A percentile compares a stretch with the other conserved stretches of the same genome.
Conservation (phyloP, 225 moss, liverwort and hornwort genomes). For the Climacium dendroides region DNA sequence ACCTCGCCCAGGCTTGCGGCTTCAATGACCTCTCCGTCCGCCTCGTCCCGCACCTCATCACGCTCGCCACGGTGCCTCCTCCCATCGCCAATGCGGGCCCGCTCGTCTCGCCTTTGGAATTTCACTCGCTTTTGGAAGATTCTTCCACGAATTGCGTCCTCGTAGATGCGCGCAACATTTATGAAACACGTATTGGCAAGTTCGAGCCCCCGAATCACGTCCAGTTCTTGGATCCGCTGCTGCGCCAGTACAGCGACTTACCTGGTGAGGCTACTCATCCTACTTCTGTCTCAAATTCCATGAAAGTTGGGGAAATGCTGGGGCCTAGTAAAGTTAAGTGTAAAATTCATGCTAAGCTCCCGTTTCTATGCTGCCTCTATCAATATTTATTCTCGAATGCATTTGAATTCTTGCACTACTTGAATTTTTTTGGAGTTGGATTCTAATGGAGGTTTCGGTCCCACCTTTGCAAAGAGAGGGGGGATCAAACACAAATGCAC, state of each 20-base stretch:
- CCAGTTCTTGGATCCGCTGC: constrained; percentile 44
- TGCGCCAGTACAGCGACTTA: constrained; percentile 95
- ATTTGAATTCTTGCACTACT: background rate
- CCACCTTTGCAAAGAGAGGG: background rate
- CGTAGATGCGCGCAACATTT: constrained; percentile 75
- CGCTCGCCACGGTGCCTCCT: constrained; percentile 45
- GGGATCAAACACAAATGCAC: background rate
- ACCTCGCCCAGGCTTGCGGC: constrained; percentile 50
- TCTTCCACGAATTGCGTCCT: constrained; percentile 24
- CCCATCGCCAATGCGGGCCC: constrained; percentile 43
- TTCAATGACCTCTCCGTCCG: constrained; percentile 76
- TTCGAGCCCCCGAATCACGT: constrained; percentile 49
- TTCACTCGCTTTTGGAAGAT: constrained; percentile 40
- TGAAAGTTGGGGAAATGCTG: background rate
- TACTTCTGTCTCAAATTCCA: background rate
- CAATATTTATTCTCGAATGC: background rate
- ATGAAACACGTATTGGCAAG: constrained; percentile 87
- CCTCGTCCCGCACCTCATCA: constrained; percentile 65
- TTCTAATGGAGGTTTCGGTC: background rate
- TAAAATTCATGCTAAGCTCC: background rate
- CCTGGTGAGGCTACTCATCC: constrained; percentile 14
- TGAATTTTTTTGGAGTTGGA: background rate
- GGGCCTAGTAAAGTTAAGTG: background rate
- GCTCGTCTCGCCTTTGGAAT: constrained; percentile 48
- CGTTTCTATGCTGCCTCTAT: background rate